These are phyloP conservation scores for Solanum aculeatissimum DNA, from an alignment of 305 asterid genomes.

Conservation along the genomic window DNA sequence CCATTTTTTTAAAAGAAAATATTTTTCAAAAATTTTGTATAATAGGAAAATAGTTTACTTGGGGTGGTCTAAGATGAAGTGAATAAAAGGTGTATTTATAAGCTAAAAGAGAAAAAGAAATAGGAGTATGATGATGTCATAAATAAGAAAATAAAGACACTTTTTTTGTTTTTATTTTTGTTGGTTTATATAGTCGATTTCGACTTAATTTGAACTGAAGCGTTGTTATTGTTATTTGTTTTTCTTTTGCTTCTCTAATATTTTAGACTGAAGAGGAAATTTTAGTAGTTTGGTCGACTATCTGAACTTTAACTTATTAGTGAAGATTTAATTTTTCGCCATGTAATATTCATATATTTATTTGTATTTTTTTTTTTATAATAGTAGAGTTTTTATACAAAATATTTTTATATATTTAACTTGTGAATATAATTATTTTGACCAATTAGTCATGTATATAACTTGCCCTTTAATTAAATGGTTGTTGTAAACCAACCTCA, in stretches of 20 bases:
- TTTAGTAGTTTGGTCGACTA: neutral
- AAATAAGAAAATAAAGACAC: neutral
- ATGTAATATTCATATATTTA: too few relatives aligned
- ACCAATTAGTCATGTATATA: too few relatives aligned
- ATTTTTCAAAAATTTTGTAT: neutral
- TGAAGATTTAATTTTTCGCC: neutral
- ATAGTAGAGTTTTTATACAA: too few relatives aligned
- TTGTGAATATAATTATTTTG: too few relatives aligned
- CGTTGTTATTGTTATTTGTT: neutral
- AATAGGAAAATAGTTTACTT: neutral
- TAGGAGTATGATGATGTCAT: neutral
- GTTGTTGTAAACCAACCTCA: neutral
- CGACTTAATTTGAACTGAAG: neutral
- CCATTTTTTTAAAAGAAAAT: constrained; percentile 10
- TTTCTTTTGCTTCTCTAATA: neutral
- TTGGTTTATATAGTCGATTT: neutral
- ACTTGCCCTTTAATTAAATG: neutral
- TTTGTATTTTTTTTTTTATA: too few relatives aligned
- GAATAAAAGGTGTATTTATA: neutral
- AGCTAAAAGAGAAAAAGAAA: neutral
- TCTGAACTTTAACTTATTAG: neutral
- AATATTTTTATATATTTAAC: too few relatives aligned
- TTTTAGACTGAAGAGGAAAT: neutral
- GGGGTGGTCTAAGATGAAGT: neutral
- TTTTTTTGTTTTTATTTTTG: neutral